Base-by-base conservation (phyloP, 2,329 filamentous ascomycete genomes). In the Stachybotrys elegans region DNA sequence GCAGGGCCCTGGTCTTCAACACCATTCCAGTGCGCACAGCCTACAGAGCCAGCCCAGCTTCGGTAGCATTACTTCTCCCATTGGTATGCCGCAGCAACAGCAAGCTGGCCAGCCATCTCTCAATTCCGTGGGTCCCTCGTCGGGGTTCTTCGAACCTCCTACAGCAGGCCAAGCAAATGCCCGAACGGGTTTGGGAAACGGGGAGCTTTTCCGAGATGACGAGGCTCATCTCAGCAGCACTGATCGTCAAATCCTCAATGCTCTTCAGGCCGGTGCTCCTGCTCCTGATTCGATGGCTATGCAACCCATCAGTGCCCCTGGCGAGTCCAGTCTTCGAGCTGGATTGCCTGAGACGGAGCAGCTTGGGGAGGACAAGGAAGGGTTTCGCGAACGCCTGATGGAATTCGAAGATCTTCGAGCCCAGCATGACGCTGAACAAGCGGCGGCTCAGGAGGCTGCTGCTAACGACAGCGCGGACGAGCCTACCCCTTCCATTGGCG, bases 1-100 rank as follows among this genome's bases (percentile, higher is more conserved):
- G 55, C 78, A 55, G 21, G 59, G 56, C 4, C 59, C 62, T 43
- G 59, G 70, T 47, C 76, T 97, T 8, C 90, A 97, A 57, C 93
- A 97, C 59, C 91, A 97, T 60, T 91, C 89, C 1, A 97, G 92
- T 60, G 88, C 89, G 8, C 92, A 97, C 55, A 97, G 92, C 60
- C 76, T 98, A 47, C 93, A 98, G 60, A 96, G 90, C 61, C 93
- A 98, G 66, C 92, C 92, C 19, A 97, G 92, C 67, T 96, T 93
- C 60, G 89, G 92, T 16, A 96, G 87, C 66, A 94, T 98, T 52
- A 83, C 88, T 3, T 94, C 90, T n/a, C 90, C 91, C 2, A 80
- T 85, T 46, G 82, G 81, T 11, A 81, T 73, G 55, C 67, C 59
- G 23, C 52, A 57, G 13, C 60, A 62, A 32, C 73, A 62, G 22